A percentile compares a stretch with the other conserved stretches of the same genome.
Conservation (phyloP, 2,329 filamentous ascomycete species). For the Fusarium udum region DNA sequence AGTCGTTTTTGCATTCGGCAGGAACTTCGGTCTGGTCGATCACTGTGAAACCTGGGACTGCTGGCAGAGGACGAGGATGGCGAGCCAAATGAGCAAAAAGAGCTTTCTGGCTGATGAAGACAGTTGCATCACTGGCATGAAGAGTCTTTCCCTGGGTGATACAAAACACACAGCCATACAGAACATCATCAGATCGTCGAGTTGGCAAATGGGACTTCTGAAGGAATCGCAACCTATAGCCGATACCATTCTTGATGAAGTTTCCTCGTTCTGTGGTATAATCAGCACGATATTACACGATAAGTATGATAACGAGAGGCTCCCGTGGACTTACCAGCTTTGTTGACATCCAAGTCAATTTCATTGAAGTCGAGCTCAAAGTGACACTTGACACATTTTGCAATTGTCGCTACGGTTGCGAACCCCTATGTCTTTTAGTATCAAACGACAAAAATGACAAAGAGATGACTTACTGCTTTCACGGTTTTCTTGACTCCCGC, state of each 20-base stretch:
- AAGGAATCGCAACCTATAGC: constrained; percentile 64
- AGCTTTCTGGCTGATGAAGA: constrained; percentile 63
- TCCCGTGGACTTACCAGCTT: constrained; percentile 52
- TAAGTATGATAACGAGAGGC: neutral
- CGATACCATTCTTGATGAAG: constrained; percentile 56
- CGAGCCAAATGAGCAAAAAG: constrained; percentile 63
- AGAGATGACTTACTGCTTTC: constrained; percentile 53
- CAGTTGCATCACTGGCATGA: constrained; percentile 64
- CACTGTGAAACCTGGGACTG: constrained; percentile 58
- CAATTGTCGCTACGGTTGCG: constrained; percentile 53
- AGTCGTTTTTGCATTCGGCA: constrained; percentile 56
- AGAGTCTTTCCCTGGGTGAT: constrained; percentile 58
- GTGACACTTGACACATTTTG: constrained; percentile 62
- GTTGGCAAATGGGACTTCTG: constrained; percentile 65
- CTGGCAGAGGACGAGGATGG: constrained; percentile 63
- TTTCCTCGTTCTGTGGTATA: constrained; percentile 55
- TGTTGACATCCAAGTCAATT: constrained; percentile 62
- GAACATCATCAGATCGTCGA: constrained; percentile 60
- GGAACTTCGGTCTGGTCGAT: constrained; percentile 57
- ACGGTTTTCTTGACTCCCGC: constrained; percentile 61
- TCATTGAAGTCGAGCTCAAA: constrained; percentile 64
- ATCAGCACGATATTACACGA: constrained; percentile 15
- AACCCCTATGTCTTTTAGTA: constrained; percentile 49
- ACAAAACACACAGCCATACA: constrained; percentile 66
- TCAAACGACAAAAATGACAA: neutral